Base-by-base conservation (phyloP, 164 flowering plant species). In the Magnolia sinica region DNA sequence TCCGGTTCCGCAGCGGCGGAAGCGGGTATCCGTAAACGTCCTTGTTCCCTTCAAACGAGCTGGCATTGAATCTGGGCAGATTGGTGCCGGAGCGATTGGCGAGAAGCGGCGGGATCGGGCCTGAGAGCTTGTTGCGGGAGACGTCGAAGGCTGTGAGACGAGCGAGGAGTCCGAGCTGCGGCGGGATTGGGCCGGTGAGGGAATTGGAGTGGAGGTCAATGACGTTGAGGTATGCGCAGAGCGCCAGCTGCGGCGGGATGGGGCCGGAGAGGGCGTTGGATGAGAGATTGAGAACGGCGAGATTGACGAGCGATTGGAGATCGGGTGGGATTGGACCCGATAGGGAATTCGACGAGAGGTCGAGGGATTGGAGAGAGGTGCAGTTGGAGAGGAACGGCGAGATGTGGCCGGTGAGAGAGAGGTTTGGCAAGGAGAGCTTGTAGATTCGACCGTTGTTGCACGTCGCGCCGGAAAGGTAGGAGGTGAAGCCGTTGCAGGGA, bases 381-480 rank as follows among this genome's bases (percentile, higher is more conserved):
- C 99, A 96, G 85, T 92, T 94, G 61, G 97, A 84, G 59, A 96
- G 83, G 77, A 24, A 89, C 0, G 98, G 96, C 0, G 99, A 94
- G 76, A 96, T 80, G 7, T 92, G 64, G 77, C 99, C 99, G 5
- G 83, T 71, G 18, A 96, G 89, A 7, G 89, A 82, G 75, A 96
- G 87, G 77, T 78, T 87, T 7, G 90, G 73, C 74, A 96, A 90
- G 31, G 96, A 86, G 73, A 96, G 93, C 81, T 91, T 92, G 92
- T 89, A 91, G 84, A 96, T 90, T n/a, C 99, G 87, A 76, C 98
- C 98, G 72, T 94, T 94, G 91, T 92, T 96, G 86, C 98, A 96
- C 70, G 92, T 92, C 66, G 90, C 97, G 8, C 99, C 98, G 16
- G 83, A 80, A 31, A 96, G 90, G 77, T 86, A 84, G 11, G 98